Evolutionary conservation across 2,329 filamentous ascomycete species (phyloP).

Genomic region (Diaporthe sp.): DNA sequence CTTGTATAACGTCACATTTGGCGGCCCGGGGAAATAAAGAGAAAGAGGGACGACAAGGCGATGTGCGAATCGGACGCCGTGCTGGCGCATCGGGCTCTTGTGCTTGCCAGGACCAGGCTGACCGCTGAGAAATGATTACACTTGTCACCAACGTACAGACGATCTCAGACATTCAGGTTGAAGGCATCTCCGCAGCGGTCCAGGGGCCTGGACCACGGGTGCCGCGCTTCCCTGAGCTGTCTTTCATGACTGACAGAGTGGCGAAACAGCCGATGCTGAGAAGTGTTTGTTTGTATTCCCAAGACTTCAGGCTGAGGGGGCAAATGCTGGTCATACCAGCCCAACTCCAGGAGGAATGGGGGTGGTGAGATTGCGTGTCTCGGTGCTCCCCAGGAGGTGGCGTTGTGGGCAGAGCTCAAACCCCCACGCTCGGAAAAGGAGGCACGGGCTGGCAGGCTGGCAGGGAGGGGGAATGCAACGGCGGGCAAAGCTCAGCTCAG

Average conservation of each 20-base stretch:
- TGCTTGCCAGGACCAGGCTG: background rate
- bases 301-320: background rate
- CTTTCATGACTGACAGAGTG: background rate
- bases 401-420: constrained; percentile 15
- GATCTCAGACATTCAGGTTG: background rate
- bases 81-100: constrained; percentile 15
- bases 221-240: background rate
- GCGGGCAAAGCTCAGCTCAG: constrained; percentile 8
- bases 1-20: constrained; percentile 11
- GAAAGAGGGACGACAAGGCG: background rate
- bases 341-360: constrained; percentile 10
- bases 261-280: background rate
- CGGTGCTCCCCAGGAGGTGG: constrained; percentile 27
- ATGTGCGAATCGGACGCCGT: background rate
- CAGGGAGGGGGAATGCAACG: constrained; percentile 13
- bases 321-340: constrained; percentile 8
- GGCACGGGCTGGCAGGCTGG: background rate
- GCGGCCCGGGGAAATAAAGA: background rate
- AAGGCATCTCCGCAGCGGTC: background rate
- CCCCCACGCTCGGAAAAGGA: constrained; percentile 21
- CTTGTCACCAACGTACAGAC: constrained; percentile 15
- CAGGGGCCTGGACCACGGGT: constrained; percentile 1
- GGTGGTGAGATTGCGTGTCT: constrained; percentile 34
- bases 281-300: background rate
- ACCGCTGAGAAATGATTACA: background rate